phyloP scores from a whole-genome alignment of 192 early-diverging fungal genomes.

The Linnemannia zychae region DNA sequence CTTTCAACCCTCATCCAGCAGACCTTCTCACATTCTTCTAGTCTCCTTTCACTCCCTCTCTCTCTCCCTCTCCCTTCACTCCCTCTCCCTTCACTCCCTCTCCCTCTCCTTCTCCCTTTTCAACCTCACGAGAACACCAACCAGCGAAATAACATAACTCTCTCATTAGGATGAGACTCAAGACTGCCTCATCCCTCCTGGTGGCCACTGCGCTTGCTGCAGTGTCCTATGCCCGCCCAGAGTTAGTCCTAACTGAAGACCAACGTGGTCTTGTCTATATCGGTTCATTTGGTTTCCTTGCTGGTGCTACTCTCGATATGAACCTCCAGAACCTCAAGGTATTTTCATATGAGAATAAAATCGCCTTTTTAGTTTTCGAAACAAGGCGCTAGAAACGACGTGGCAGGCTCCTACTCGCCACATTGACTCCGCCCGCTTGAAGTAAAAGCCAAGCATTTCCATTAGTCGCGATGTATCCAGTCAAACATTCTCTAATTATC shows the following conservation, averaged over 20 bases:
- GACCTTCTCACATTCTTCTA: background rate
- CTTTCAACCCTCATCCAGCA: background rate
- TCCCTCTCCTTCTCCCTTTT: background rate
- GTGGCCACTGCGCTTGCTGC: slow-evolving; percentile 11
- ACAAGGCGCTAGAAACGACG: background rate
- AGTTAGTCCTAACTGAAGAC: slow-evolving; percentile 54
- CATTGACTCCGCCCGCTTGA: background rate
- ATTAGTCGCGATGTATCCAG: background rate
- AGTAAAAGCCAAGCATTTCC: too few relatives aligned
- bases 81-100: background rate
- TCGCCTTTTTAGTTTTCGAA: background rate
- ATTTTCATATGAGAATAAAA: background rate
- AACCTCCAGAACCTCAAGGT: slow-evolving; percentile 55
- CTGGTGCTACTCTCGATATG: slow-evolving; percentile 58
- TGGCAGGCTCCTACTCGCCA: background rate
- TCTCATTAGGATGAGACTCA: slow-evolving; percentile 36
- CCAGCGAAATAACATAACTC: background rate
- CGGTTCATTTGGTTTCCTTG: slow-evolving; percentile 64
- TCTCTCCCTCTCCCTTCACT: background rate
- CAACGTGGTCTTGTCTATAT: slow-evolving; percentile 50
- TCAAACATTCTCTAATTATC: too few relatives aligned
- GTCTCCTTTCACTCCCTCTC: background rate
- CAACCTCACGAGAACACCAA: background rate
- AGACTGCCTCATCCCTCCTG: slow-evolving; percentile 22
- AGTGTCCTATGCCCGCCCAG: slow-evolving; percentile 41